Evolutionary conservation across 805 yeast species (phyloP), one percentile per base, ranked within the genome.

Genomic region (Kuraishia ogatae): DNA sequence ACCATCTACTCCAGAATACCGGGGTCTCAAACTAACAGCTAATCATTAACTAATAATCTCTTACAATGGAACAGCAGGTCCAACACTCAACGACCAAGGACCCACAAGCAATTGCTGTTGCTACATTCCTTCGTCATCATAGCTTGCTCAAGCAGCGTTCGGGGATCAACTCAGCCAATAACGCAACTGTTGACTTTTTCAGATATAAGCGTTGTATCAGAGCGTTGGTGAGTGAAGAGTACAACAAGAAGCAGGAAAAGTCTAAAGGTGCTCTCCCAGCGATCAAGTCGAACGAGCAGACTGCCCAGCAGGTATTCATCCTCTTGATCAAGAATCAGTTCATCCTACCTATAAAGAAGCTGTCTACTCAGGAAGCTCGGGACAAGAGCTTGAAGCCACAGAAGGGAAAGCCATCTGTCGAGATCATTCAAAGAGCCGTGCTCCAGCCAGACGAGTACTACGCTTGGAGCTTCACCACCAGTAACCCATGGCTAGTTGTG

Each of bases 151-250:
- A 93, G 65, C 87, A 85, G 69, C 82, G 99, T 63, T 80, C 81
- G 58, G 97, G 97, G 15, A 58, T 68, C 48, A 64, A 65, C 54
- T 68, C 85, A n/a, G 73, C 85, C 54, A 84, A 85, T 62, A 84
- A 86, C 55, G 80, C 80, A 59, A 83, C 83, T 51, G 79, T 82
- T 39, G 96, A 89, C 57, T 91, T 94, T 69, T 94, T 93, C 79
- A 78, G 96, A 61, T 87, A 77, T 68, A 93, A 93, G 69, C 81
- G 99, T 63, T 86, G 89, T 49, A 72, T 82, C 15, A 76, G 98
- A 60, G 96, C 96, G 1, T 76, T 93, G 56, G 71, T 82, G 39
- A 82, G 90, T 54, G 85, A 81, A 1, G 92, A 85, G 50, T 94
- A 90, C 70, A 76, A 77, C 35, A 61, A 67, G 63, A 59, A 80